Percentiles rank a stretch among this genome's conserved stretches.
These are phyloP conservation scores for Dactylorhiza incarnata DNA, from an alignment of 106 monocot species.

Conservation along the genomic window DNA sequence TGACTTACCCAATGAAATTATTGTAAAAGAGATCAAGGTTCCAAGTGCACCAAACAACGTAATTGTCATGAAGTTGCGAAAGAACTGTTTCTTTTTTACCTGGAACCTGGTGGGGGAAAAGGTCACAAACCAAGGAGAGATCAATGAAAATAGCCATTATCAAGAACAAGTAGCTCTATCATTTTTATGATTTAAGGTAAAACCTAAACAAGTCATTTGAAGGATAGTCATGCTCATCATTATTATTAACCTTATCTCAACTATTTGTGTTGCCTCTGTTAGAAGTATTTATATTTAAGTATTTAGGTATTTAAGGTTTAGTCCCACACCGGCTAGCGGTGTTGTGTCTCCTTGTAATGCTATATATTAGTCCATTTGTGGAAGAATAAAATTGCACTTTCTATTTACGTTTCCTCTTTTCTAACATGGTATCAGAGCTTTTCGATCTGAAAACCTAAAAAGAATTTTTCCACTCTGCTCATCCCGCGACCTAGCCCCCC, in stretches of 20 bases:
- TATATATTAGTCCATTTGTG: too few species aligned
- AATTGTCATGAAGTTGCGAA: conserved; percentile 74
- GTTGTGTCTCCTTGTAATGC: too few species aligned
- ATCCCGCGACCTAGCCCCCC: too few species aligned
- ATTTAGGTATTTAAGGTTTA: too few species aligned
- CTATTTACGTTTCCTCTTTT: too few species aligned
- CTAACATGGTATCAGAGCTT: too few species aligned
- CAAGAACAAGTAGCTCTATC: conserved; percentile 3
- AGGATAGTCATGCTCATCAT: not conserved
- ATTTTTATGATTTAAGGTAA: not conserved
- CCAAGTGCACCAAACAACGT: conserved; percentile 68
- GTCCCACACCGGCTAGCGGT: too few species aligned
- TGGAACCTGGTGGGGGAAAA: conserved; percentile 49
- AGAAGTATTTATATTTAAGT: too few species aligned
- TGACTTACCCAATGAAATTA: conserved; percentile 52
- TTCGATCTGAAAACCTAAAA: too few species aligned
- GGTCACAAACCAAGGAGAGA: not conserved
- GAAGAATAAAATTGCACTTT: too few species aligned
- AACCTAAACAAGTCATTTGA: not conserved
- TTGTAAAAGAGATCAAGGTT: conserved; percentile 66
- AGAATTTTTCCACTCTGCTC: too few species aligned
- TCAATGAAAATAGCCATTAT: not conserved
- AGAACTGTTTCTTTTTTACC: conserved; percentile 89
- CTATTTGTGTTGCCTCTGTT: not conserved
- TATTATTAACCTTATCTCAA: not conserved